phyloP scores from a whole-genome alignment of 495 filamentous ascomycete genomes.

The Penicillium coffeae region DNA sequence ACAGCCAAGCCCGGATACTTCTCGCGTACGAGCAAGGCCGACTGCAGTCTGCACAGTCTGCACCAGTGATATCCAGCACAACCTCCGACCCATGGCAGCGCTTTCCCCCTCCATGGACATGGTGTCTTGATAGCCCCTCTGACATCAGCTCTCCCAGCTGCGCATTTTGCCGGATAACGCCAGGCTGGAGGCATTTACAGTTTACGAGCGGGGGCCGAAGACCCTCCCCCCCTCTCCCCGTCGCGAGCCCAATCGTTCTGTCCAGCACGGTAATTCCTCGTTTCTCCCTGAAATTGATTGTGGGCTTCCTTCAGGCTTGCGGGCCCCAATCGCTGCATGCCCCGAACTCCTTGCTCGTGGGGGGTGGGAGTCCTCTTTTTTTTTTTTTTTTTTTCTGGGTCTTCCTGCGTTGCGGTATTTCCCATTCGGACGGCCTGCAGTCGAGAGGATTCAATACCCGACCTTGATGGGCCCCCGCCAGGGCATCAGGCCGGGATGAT shows the following conservation, averaged over 20 bases:
- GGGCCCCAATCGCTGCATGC: background rate
- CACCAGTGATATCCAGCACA: too few species aligned
- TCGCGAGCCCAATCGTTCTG: slow-evolving; percentile 9
- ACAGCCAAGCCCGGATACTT: too few species aligned
- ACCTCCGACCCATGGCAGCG: background rate
- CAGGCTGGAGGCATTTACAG: slow-evolving; percentile 16
- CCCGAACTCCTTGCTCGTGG: background rate
- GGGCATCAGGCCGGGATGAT: background rate
- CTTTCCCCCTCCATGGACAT: background rate
- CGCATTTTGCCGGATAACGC: too few species aligned
- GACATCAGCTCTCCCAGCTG: too few species aligned
- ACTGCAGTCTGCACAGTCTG: too few species aligned
- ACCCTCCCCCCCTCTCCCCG: too few species aligned
- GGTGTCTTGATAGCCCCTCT: background rate
- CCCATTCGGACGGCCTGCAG: background rate
- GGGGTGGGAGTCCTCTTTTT: background rate
- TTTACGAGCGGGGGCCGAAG: slow-evolving; percentile 12
- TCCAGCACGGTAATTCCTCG: slow-evolving; percentile 10
- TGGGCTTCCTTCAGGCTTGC: background rate
- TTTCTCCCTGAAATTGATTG: slow-evolving; percentile 14
- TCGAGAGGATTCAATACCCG: background rate
- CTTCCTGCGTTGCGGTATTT: background rate
- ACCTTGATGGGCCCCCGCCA: background rate
- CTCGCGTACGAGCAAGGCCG: too few species aligned
- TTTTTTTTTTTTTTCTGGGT: background rate